Evolutionary conservation across 768 basidiomycete genomes (phyloP).

Genomic region (Botryobasidium botryosum): DNA sequence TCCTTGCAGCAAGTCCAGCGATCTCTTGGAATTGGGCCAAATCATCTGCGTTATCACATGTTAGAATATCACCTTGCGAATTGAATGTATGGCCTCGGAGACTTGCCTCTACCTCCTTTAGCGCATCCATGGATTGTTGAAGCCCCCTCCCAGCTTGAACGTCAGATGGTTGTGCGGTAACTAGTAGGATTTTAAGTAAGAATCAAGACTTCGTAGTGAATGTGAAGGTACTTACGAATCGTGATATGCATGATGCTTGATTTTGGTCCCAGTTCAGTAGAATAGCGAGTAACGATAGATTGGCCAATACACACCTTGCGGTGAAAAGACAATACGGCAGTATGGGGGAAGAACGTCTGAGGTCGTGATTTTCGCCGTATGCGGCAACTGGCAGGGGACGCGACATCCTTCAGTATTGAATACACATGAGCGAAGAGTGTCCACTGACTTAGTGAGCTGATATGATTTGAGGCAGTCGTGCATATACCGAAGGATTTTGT

Average conservation of each 20-base stretch:
- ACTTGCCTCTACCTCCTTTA: slow-evolving; percentile 3
- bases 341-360: slow-evolving; percentile 16
- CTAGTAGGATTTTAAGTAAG: neutral
- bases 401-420: neutral
- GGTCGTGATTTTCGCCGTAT: slow-evolving; percentile 15
- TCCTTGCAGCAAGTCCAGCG: slow-evolving; percentile 13
- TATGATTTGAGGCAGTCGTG: slow-evolving; percentile 17
- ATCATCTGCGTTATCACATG: slow-evolving; percentile 9
- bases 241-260: slow-evolving; percentile 17
- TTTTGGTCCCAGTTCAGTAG: no score
- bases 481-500: slow-evolving; percentile 15
- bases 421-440: slow-evolving; percentile 8
- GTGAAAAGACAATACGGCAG: slow-evolving; percentile 19
- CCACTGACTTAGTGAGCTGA: slow-evolving; percentile 13
- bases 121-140: slow-evolving; percentile 11
- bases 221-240: neutral
- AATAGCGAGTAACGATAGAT: no score
- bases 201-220: neutral
- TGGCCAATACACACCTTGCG: no score
- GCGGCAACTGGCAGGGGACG: slow-evolving; percentile 6
- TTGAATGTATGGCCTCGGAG: neutral
- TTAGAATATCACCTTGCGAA: neutral
- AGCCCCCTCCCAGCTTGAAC: slow-evolving; percentile 10
- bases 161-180: slow-evolving; percentile 23
- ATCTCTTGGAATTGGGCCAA: slow-evolving; percentile 15